phyloP scores from a whole-genome alignment of 73 alveolate species.

The Paramecium bursaria region DNA sequence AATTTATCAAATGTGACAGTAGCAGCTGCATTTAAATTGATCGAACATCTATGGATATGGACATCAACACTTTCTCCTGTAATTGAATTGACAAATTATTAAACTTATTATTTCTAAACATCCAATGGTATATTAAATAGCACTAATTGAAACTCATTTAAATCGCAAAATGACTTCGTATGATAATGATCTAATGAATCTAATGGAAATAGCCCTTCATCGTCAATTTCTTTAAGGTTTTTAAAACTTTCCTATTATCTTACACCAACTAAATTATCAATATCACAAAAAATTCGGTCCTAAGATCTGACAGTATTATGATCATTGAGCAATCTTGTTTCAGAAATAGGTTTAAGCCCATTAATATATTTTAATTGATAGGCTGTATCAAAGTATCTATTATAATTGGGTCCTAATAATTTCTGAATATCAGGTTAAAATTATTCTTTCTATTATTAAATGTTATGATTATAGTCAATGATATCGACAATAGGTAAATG shows the following conservation, averaged over 20 bases:
- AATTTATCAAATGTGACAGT: background rate
- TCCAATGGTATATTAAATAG: slow-evolving; percentile 29
- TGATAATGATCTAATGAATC: slow-evolving; percentile 31
- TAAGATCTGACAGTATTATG: background rate
- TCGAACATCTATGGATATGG: slow-evolving; percentile 9
- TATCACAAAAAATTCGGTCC: background rate
- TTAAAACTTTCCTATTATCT: background rate
- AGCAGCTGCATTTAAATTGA: slow-evolving; percentile 37
- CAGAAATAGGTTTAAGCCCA: background rate
- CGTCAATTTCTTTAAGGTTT: background rate
- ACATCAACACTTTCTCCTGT: background rate
- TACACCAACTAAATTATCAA: background rate
- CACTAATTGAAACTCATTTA: background rate
- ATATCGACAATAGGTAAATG: slow-evolving; percentile 45
- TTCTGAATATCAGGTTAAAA: background rate
- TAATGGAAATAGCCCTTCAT: slow-evolving; percentile 5
- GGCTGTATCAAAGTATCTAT: slow-evolving; percentile 7
- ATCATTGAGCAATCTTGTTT: background rate
- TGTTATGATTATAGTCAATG: slow-evolving; percentile 35
- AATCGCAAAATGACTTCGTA: slow-evolving; percentile 12
- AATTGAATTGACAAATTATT: background rate
- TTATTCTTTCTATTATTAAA: background rate
- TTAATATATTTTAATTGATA: background rate
- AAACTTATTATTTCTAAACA: background rate
- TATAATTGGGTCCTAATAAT: slow-evolving; percentile 26